Conservation (phyloP, 2,329 filamentous ascomycete species). For the Exophiala oligosperma region DNA sequence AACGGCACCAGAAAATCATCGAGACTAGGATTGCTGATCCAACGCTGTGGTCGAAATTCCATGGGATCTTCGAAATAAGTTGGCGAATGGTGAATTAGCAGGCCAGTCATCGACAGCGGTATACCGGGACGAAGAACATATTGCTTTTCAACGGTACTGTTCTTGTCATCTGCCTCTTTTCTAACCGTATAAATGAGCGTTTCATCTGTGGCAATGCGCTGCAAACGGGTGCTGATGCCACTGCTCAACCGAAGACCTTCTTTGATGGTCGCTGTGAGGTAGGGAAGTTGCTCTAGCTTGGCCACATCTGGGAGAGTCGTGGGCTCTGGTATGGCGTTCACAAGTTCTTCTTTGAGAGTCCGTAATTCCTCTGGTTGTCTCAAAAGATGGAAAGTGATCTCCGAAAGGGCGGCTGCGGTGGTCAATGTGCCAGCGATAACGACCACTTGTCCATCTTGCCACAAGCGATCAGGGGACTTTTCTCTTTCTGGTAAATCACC, state of each 20-base stretch:
- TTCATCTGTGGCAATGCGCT: conserved; percentile 19
- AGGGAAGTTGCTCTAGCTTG: conserved; percentile 31
- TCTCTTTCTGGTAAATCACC: conserved; percentile 33
- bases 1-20: conserved; percentile 43
- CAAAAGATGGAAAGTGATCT: conserved; percentile 34
- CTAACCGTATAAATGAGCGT: conserved; percentile 14
- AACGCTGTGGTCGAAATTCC: conserved; percentile 41
- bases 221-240: conserved; percentile 32
- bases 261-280: conserved; percentile 33
- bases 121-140: neutral
- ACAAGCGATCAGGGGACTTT: conserved; percentile 36
- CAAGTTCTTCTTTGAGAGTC: conserved; percentile 14
- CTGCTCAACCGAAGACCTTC: conserved; percentile 34
- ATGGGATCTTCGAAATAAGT: conserved; percentile 37
- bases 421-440: conserved; percentile 37
- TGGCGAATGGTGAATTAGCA: conserved; percentile 32
- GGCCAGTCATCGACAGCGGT: conserved; percentile 32
- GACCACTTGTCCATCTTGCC: conserved; percentile 35
- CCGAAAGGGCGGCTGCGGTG: conserved; percentile 32
- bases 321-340: neutral
- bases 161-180: neutral
- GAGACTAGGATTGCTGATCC: conserved; percentile 35
- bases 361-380: conserved; percentile 4
- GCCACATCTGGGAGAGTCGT: conserved; percentile 8
- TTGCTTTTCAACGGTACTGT: too few relatives aligned